Base-by-base conservation (phyloP, 1,139 yeast genomes). In the Geotrichum candidum region DNA sequence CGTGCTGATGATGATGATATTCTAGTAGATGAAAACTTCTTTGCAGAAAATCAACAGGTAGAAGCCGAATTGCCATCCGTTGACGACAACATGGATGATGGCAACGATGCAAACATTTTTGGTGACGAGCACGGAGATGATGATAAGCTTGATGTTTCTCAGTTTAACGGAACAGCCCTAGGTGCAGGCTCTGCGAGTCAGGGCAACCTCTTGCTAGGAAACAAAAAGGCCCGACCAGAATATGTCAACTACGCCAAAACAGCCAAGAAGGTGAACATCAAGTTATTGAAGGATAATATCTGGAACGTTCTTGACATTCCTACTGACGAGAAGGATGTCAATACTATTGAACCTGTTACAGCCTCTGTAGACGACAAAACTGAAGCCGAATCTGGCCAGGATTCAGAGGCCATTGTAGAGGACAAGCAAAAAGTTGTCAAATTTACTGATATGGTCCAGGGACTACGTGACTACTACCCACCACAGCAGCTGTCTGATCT, bases 251-350 rank as follows among this genome's bases (percentile, higher is more conserved):
- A 86, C 69, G 89, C 97, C 1, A 80, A 88, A 61, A 84, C 86
- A 2, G 94, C 97, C 2, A 92, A 91, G 72, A 82, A 87, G 67
- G 96, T 94, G 23, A 96, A 94, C 72, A 88, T 94, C 54, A 84
- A 84, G 68, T 77, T 81, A 51, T 78, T 94, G 64, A 94, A 94
- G 75, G 90, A 88, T 65, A 90, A 90, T 70, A 72, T 94, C 54
- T 94, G 98, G 97, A 80, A 80, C 46, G 82, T 84, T 0, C 65
- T 78, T 54, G 70, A 70, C 22, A 62, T 70, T 56, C 63, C 63
- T 18, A 60, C 58, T 29, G 50, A 27, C n/a, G 51, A 25, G 38
- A 53, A 23, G 27, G 27, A 38, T 23, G 54, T 29, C 51, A 11
- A 15, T 23, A 50, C 29, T n/a, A 1, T 22, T 27, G 11, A 23